Percentiles rank a stretch among this genome's conserved stretches.
These are phyloP conservation scores for Zancudomyces culisetae DNA, from an alignment of 371 early-diverging fungal species.

Conservation along the genomic window DNA sequence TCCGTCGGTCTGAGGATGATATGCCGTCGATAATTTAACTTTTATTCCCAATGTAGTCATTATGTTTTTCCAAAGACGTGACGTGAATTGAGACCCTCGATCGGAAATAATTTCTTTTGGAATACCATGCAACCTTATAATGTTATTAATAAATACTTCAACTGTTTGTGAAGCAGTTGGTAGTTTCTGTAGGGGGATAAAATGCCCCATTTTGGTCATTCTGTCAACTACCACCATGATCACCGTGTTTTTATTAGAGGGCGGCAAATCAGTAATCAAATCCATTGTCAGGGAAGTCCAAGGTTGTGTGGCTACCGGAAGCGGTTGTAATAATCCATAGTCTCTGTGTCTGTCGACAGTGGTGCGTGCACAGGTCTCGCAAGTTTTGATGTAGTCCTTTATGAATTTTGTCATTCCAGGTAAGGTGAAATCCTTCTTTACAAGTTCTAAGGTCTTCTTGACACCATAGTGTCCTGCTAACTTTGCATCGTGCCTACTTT, in stretches of 20 bases:
- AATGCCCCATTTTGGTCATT: constrained; percentile 3
- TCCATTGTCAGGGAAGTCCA: neutral
- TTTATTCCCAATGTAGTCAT: constrained; percentile 11
- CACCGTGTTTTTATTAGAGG: neutral
- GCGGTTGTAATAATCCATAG: neutral
- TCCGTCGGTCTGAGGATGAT: constrained; percentile 31
- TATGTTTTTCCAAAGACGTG: constrained; percentile 14
- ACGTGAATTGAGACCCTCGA: constrained; percentile 18
- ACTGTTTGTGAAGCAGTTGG: neutral
- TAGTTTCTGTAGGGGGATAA: constrained; percentile 3
- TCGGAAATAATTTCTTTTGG: constrained; percentile 5
- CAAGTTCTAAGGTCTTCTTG: neutral
- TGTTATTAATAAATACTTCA: neutral
- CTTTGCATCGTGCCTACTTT: neutral
- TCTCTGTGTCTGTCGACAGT: neutral
- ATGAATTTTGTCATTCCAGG: neutral
- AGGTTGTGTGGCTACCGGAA: neutral
- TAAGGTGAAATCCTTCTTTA: neutral
- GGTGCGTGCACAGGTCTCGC: neutral
- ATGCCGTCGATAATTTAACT: constrained; percentile 20
- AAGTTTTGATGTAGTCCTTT: neutral
- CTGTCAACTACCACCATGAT: constrained; percentile 6
- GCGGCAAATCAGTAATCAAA: constrained; percentile 4
- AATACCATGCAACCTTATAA: constrained; percentile 2
- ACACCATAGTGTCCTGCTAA: neutral